Conservation (phyloP, 768 basidiomycete species). For the Serpula lacrymans region DNA sequence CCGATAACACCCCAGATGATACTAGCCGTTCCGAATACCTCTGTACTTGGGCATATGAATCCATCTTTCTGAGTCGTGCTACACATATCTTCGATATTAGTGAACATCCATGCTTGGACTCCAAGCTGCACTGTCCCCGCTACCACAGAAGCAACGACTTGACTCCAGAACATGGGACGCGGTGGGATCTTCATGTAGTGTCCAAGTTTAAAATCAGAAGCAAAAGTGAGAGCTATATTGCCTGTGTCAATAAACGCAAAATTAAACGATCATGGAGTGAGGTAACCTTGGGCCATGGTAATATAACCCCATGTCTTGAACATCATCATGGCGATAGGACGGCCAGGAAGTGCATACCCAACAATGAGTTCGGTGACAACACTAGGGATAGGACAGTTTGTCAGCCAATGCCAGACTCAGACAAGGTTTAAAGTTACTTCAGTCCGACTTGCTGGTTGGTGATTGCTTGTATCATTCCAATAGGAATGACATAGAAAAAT, state of each 20-base stretch:
- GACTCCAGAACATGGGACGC: slow-evolving; percentile 58
- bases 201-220: slow-evolving; percentile 70
- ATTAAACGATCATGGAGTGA: not conserved
- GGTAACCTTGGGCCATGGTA: slow-evolving; percentile 51
- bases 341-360: slow-evolving; percentile 70
- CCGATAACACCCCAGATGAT: slow-evolving; percentile 85
- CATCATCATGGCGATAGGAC: slow-evolving; percentile 74
- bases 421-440: slow-evolving; percentile 16
- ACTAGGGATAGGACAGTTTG: slow-evolving; percentile 36
- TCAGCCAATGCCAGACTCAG: slow-evolving; percentile 5
- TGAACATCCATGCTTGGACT: slow-evolving; percentile 75
- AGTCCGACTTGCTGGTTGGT: slow-evolving; percentile 69
- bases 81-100: slow-evolving; percentile 64
- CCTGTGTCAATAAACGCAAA: not conserved
- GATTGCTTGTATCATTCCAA: slow-evolving; percentile 54
- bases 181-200: slow-evolving; percentile 73
- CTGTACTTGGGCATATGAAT: slow-evolving; percentile 68
- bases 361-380: slow-evolving; percentile 74
- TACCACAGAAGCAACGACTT: slow-evolving; percentile 58
- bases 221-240: slow-evolving; percentile 50
- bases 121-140: slow-evolving; percentile 67
- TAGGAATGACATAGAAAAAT: slow-evolving; percentile 37
- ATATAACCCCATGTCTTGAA: slow-evolving; percentile 76
- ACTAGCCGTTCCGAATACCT: slow-evolving; percentile 76
- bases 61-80: slow-evolving; percentile 47